Conservation (phyloP, 2,329 filamentous ascomycete species). For the Arthrobotrys megalospora region DNA sequence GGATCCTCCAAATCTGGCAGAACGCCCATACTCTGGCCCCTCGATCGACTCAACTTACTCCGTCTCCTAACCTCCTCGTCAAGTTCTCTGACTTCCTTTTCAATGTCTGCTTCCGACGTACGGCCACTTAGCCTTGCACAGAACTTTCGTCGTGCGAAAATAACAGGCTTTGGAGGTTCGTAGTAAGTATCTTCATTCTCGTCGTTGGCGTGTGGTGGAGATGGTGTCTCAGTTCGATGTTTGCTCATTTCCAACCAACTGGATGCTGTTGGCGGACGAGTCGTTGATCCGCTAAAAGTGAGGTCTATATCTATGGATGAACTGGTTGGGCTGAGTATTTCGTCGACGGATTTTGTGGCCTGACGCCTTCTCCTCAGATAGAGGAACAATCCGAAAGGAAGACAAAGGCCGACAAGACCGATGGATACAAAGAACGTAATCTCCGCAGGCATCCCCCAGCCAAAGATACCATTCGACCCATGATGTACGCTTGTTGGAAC, state of each 20-base stretch:
- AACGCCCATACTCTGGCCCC: conserved; percentile 51
- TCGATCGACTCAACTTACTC: conserved; percentile 42
- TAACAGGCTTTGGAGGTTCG: conserved; percentile 52
- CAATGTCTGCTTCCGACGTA: conserved; percentile 50
- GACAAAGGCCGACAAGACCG: conserved; percentile 31
- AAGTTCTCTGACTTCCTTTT: conserved; percentile 52
- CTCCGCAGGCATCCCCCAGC: conserved; percentile 45
- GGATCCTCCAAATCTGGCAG: conserved; percentile 53
- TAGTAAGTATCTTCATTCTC: conserved; percentile 30
- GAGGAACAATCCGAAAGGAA: conserved; percentile 40
- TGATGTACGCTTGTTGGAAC: conserved; percentile 4
- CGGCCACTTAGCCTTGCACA: conserved; percentile 39
- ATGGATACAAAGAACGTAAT: conserved; percentile 54
- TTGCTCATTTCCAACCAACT: conserved; percentile 60
- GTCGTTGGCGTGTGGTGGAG: conserved; percentile 47
- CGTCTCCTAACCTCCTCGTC: conserved; percentile 54
- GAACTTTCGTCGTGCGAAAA: conserved; percentile 50
- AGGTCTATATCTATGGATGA: conserved; percentile 38
- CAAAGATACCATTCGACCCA: conserved; percentile 36
- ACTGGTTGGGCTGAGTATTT: conserved; percentile 1
- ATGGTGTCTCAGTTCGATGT: conserved; percentile 52
- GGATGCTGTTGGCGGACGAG: conserved; percentile 55
- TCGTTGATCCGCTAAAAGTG: conserved; percentile 37
- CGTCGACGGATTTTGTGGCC: conserved; percentile 12
- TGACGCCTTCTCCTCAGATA: conserved; percentile 39